These are phyloP conservation scores for Cladosporium sp. DNA, from an alignment of 2,329 filamentous ascomycete genomes.

Conservation along the genomic window DNA sequence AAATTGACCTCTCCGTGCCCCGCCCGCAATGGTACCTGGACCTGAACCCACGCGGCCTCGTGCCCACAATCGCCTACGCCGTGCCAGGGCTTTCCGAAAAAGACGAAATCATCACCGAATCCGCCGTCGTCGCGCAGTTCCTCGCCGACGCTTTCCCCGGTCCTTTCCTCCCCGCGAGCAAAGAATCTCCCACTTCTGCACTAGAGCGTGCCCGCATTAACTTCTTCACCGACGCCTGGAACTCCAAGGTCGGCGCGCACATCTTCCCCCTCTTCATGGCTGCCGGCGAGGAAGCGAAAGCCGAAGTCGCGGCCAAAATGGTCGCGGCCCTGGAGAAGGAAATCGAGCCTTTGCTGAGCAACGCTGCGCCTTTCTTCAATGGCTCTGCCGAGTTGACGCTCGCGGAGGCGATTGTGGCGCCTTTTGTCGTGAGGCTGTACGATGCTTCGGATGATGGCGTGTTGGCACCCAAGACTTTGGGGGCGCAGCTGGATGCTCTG, in stretches of 20 bases:
- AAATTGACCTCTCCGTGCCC: constrained; percentile 64
- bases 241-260: constrained; percentile 53
- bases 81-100: constrained; percentile 34
- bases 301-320: constrained; percentile 46
- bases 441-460: constrained; percentile 50
- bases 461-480: constrained; percentile 49
- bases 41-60: constrained; percentile 73
- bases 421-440: constrained; percentile 61
- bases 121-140: constrained; percentile 67
- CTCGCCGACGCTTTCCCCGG: constrained; percentile 65
- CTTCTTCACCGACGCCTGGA: constrained; percentile 69
- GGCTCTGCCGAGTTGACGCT: constrained; percentile 56
- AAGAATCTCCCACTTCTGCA: constrained; percentile 49
- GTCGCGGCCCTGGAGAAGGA: constrained; percentile 60
- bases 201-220: constrained; percentile 61
- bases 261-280: constrained; percentile 44
- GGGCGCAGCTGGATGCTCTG: constrained; percentile 47
- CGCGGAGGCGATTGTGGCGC: constrained; percentile 66
- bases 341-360: constrained; percentile 63
- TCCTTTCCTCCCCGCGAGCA: constrained; percentile 56
- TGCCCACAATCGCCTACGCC: constrained; percentile 64
- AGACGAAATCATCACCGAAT: constrained; percentile 65
- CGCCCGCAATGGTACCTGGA: constrained; percentile 69
- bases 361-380: constrained; percentile 42
- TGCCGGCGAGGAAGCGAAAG: constrained; percentile 39